Evolutionary conservation across 768 basidiomycete genomes (phyloP).

Genomic region (Russula sp.): DNA sequence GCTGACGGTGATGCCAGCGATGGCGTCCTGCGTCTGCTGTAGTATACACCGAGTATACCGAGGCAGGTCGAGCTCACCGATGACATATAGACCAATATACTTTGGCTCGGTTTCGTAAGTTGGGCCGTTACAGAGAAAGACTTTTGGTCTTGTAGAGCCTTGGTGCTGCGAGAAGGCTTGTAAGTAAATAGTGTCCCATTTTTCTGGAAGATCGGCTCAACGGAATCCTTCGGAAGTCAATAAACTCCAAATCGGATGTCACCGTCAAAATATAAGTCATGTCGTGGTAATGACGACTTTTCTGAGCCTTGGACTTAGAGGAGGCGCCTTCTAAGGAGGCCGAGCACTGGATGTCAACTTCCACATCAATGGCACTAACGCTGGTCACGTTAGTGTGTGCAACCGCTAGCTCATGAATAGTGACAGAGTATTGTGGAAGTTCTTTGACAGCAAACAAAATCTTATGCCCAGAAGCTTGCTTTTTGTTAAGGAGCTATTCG

Average conservation of each 20-base stretch:
- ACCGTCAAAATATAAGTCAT: conserved; percentile 68
- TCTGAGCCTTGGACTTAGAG: conserved; percentile 31
- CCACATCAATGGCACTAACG: conserved; percentile 47
- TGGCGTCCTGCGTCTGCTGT: conserved; percentile 43
- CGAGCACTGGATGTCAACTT: conserved; percentile 52
- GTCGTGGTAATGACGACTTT: conserved; percentile 43
- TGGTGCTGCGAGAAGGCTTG: conserved; percentile 44
- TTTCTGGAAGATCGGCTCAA: conserved; percentile 26
- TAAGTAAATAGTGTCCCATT: background rate
- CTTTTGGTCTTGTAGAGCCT: conserved; percentile 50
- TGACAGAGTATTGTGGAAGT: conserved; percentile 57
- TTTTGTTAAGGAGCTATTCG: conserved; percentile 18
- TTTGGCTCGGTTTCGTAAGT: conserved; percentile 70
- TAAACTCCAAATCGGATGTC: conserved; percentile 64
- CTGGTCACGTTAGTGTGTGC: conserved; percentile 32
- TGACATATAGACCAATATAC: conserved; percentile 31
- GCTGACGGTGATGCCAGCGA: conserved; percentile 56
- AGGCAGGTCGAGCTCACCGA: conserved; percentile 38
- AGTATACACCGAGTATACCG: conserved; percentile 31
- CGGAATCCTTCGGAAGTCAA: conserved; percentile 79
- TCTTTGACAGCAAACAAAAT: conserved; percentile 53
- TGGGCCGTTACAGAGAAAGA: conserved; percentile 51
- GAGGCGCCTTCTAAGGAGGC: conserved; percentile 31
- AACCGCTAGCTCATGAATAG: conserved; percentile 41
- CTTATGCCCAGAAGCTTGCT: conserved; percentile 42